These are phyloP conservation scores for Talaromyces sp. DNA, from an alignment of 2,329 filamentous ascomycete species.

Conservation along the genomic window DNA sequence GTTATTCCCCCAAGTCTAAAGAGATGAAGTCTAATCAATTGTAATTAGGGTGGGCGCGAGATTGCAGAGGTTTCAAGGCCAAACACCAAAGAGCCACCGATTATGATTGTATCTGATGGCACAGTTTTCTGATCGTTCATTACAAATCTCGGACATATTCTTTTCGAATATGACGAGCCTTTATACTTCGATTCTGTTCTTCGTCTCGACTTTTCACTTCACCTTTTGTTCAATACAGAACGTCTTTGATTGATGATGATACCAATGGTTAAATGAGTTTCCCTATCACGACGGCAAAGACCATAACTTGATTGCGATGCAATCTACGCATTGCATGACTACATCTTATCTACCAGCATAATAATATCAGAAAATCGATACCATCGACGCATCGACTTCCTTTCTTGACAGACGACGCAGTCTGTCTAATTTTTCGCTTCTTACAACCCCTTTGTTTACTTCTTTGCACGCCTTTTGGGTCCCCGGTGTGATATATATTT, in stretches of 20 bases:
- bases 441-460: not conserved
- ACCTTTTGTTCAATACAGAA: not conserved
- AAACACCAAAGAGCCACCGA: slow-evolving; percentile 94
- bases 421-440: not conserved
- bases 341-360: slow-evolving; percentile 4
- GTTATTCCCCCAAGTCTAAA: slow-evolving; percentile 23
- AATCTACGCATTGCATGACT: slow-evolving; percentile 5
- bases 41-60: slow-evolving; percentile 74
- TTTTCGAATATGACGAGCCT: not conserved
- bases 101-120: slow-evolving; percentile 92
- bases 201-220: not conserved
- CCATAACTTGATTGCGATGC: not conserved
- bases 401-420: not conserved
- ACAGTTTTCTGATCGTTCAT: slow-evolving; percentile 72
- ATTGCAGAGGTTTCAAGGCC: slow-evolving; percentile 92
- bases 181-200: not conserved
- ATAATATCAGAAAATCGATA: slow-evolving; percentile 7
- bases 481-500: not conserved
- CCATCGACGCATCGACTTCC: not conserved
- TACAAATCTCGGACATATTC: not conserved
- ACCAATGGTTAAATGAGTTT: slow-evolving; percentile 13
- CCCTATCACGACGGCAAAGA: slow-evolving; percentile 4
- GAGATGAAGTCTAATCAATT: not conserved
- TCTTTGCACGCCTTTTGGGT: slow-evolving; percentile 1
- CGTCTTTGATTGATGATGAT: slow-evolving; percentile 13